These are phyloP conservation scores for Moniliophthora roreri DNA, from an alignment of 1,284 basidiomycete genomes.

Conservation along the genomic window DNA sequence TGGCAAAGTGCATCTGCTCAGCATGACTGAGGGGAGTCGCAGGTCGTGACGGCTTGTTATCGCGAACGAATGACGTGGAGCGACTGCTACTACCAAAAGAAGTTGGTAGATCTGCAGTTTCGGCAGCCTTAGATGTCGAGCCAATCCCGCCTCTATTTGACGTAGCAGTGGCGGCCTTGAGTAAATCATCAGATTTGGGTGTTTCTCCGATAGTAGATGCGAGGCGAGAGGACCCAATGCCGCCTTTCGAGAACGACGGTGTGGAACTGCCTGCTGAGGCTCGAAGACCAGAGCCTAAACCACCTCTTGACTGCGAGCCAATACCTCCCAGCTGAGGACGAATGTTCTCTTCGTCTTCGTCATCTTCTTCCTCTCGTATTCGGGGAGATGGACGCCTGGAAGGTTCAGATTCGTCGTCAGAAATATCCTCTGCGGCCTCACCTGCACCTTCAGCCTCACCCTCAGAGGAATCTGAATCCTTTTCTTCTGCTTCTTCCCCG, in stretches of 20 bases:
- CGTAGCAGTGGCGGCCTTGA: not conserved
- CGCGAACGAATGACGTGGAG: constrained; percentile 59
- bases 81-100: constrained; percentile 17
- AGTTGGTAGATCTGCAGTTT: constrained; percentile 22
- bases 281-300: constrained; percentile 14
- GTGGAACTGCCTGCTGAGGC: constrained; percentile 10
- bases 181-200: constrained; percentile 7
- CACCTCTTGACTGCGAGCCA: constrained; percentile 34
- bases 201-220: constrained; percentile 14
- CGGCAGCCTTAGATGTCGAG: constrained; percentile 25
- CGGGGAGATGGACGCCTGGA: constrained; percentile 55
- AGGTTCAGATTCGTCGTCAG: constrained; percentile 40
- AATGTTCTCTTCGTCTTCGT: constrained; percentile 27
- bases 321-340: constrained; percentile 50
- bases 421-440: constrained; percentile 34
- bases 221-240: constrained; percentile 31
- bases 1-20: constrained; percentile 80
- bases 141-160: constrained; percentile 44
- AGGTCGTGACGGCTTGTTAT: constrained; percentile 43
- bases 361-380: constrained; percentile 49
- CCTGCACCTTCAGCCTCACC: constrained; percentile 40
- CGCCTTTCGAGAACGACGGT: constrained; percentile 28
- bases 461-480: constrained; percentile 26
- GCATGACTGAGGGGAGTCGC: constrained; percentile 55
- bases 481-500: constrained; percentile 34